Evolutionary conservation across 768 basidiomycete species (phyloP), one percentile per base, ranked within the genome.

Genomic region (Trametes cingulata): DNA sequence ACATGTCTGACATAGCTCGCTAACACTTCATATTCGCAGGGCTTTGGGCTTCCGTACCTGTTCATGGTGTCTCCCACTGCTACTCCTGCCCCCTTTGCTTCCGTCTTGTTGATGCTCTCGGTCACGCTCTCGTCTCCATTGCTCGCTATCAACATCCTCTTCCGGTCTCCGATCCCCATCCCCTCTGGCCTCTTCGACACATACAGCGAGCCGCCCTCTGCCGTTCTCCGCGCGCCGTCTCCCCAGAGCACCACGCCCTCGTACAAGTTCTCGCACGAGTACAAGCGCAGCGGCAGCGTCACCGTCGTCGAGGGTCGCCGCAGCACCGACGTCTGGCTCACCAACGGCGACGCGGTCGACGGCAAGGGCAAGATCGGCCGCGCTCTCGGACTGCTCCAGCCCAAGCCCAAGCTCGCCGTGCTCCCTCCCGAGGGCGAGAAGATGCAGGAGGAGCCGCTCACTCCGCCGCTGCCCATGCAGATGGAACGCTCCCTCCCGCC

Each of bases 261-360:
- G 6, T 73, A 71, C 67, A 77, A 72, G 62, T 81, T 76, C 71
- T 81, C 82, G 7, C 78, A 80, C 64, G 81, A 84, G 52, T 85
- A 83, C 71, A 88, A 86, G 70, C 82, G 82, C 55, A 86, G 85
- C 70, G 82, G 79, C 47, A 84, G 82, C 61, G 64, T 75, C 51
- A 88, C 86, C 19, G 82, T 88, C 40, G 83, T 90, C 20, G 86
- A 90, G 71, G 84, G 82, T 27, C 82, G 86, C 33, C 84, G 86
- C 47, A 88, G 86, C 64, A 86, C 86, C 24, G 88, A 90, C 65
- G 83, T 90, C 27, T 90, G 89, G 89, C 72, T 90, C 63, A 70
- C 82, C 13, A 86, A 86, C 54, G 87, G 88, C n/a, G 83, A 90
- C 60, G 88, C 88, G 7, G 75, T 86, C 20, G 85, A 87, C 49